phyloP scores from a whole-genome alignment of 208 protist genomes.

The Wallacemonas sp. region DNA sequence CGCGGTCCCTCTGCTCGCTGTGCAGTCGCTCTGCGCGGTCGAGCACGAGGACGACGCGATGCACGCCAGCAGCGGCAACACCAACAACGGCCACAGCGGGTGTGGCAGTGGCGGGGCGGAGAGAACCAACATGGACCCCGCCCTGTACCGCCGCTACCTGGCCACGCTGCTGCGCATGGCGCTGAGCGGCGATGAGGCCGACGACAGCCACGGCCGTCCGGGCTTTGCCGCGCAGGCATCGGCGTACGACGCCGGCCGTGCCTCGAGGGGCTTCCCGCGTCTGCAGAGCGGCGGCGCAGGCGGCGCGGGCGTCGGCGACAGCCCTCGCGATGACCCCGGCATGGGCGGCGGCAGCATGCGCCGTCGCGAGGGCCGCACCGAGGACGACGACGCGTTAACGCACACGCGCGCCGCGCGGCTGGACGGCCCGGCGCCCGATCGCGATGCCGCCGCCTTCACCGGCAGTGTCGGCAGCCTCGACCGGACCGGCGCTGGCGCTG shows the following conservation, averaged over 20 bases:
- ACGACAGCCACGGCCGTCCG: not conserved
- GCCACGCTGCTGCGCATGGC: conserved; percentile 33
- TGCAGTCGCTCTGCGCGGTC: conserved; percentile 17
- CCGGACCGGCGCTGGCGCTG: not conserved
- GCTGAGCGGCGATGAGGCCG: conserved; percentile 14
- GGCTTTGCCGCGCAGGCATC: conserved; percentile 9
- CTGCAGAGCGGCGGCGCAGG: not conserved
- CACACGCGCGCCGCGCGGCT: too few relatives aligned
- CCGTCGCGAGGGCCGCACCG: too few relatives aligned
- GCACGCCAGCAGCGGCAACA: not conserved
- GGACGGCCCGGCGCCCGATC: too few relatives aligned
- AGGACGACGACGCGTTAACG: too few relatives aligned
- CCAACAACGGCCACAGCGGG: not conserved
- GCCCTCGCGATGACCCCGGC: not conserved
- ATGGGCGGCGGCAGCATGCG: too few relatives aligned
- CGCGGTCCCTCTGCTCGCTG: conserved; percentile 16
- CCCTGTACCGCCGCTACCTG: conserved; percentile 33
- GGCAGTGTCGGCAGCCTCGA: conserved; percentile 4
- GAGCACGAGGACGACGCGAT: conserved; percentile 1
- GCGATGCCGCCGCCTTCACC: too few relatives aligned
- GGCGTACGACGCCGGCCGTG: conserved; percentile 8
- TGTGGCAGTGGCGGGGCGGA: conserved; percentile 19
- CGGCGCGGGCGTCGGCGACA: not conserved
- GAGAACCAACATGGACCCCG: conserved; percentile 28
- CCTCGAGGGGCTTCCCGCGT: not conserved